Base-by-base conservation (phyloP, 768 basidiomycete genomes). In the Boletus speciosus region DNA sequence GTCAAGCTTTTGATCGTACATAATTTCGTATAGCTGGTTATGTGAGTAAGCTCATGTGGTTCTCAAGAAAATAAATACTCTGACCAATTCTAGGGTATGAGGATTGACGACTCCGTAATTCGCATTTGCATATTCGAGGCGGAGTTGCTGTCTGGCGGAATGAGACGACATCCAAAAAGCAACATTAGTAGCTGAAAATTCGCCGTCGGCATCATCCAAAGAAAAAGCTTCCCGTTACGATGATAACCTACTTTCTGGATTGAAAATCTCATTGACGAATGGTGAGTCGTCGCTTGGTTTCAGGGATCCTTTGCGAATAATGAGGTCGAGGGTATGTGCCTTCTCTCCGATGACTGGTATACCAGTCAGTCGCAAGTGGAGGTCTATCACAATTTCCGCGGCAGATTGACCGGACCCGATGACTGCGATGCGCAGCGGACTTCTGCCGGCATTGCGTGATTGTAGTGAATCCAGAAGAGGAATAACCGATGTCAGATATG, bases 31-130 rank as follows among this genome's bases (percentile, higher is more conserved):
- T 34, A 82, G 46, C 80, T 82, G 55, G 19, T 11, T 49, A 29
- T 37, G 45, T 42, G 41, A 48, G 50, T 49, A 4, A 49, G 27
- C 21, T 34, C 4, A 31, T 21, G n/a, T n/a, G 11, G 38, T 34
- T 38, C 14, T 23, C 5, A 31, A 49, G 2, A 23, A 35, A 40
- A 27, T 47, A 42, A 37, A 38, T n/a, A 53, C 6, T 57, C 74
- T 52, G 55, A 76, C 76, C 23, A 55, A 54, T 53, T 77, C 75
- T n/a, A 79, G 63, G 16, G 79, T 81, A 16, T 66, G 61, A 37
- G 77, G 74, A 59, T 80, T 81, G 6, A 81, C 76, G 21, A 81
- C 78, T 7, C 80, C 75, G 60, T 82, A 81, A 63, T 82, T 81
- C 9, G 81, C 80, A 41, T 63, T 66, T 57, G 73, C 73, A 53